These are phyloP conservation scores for Echinochloa phyllopogon DNA, from an alignment of 176 grass and related monocot species.

Conservation along the genomic window DNA sequence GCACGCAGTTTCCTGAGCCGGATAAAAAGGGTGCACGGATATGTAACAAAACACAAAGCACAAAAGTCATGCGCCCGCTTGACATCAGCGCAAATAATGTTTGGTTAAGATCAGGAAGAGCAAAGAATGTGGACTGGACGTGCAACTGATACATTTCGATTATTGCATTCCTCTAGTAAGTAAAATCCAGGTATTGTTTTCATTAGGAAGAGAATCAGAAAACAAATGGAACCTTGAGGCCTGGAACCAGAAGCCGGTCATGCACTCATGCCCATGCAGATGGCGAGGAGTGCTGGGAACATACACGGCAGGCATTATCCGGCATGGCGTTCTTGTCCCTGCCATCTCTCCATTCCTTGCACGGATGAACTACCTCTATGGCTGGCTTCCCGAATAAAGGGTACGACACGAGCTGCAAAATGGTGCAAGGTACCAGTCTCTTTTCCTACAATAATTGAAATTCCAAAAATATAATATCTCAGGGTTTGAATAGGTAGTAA, in stretches of 20 bases:
- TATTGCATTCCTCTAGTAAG: background rate
- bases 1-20: too few relatives aligned
- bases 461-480: background rate
- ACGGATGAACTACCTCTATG: background rate
- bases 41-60: background rate
- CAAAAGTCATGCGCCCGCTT: background rate
- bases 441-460: background rate
- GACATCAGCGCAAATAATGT: background rate
- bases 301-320: background rate
- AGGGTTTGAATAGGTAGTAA: background rate
- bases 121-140: background rate
- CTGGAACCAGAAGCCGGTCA: background rate
- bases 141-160: background rate
- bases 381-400: background rate
- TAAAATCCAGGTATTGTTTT: background rate
- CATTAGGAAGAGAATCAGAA: background rate
- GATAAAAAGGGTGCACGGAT: too few relatives aligned
- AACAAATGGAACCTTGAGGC: background rate
- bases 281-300: conserved; percentile 19
- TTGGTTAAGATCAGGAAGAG: background rate
- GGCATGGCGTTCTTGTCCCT: background rate
- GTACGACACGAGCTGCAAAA: background rate
- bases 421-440: background rate
- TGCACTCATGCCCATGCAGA: background rate
- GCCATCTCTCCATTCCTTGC: background rate